Evolutionary conservation across 2,329 filamentous ascomycete genomes (phyloP).

Genomic region (Didymella arachidicola): DNA sequence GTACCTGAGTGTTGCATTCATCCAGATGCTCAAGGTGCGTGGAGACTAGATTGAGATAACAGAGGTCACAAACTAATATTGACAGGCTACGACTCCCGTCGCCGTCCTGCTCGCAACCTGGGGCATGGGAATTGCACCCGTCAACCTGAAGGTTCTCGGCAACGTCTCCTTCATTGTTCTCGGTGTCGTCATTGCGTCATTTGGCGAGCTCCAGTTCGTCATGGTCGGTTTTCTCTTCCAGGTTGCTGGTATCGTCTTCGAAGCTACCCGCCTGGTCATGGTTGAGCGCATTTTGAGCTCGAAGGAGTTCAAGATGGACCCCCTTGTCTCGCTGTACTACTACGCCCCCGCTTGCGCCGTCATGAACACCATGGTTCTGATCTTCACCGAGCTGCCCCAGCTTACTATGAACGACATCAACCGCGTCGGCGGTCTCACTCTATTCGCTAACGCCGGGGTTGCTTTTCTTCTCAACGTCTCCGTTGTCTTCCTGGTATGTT

Average conservation of each 20-base stretch:
- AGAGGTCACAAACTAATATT: conserved; percentile 17
- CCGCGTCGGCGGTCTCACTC: conserved; percentile 74
- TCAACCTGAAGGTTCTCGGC: conserved; percentile 84
- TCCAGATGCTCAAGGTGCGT: conserved; percentile 95
- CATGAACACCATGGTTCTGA: conserved; percentile 78
- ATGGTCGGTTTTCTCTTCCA: conserved; percentile 81
- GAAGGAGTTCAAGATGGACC: conserved; percentile 90
- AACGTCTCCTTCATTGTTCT: conserved; percentile 96
- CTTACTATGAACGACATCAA: conserved; percentile 75
- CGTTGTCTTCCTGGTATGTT: conserved; percentile 81
- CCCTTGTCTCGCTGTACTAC: conserved; percentile 87
- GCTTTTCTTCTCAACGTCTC: conserved; percentile 86
- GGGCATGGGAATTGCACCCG: conserved; percentile 82
- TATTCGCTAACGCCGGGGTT: conserved; percentile 78
- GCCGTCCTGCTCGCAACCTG: conserved; percentile 90
- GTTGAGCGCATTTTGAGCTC: conserved; percentile 83
- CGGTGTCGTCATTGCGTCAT: conserved; percentile 91
- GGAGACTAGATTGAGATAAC: background rate
- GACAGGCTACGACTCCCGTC: conserved; percentile 88
- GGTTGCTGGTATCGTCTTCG: conserved; percentile 78
- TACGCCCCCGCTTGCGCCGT: conserved; percentile 83
- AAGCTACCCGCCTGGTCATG: conserved; percentile 83
- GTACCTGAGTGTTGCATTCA: conserved; percentile 94
- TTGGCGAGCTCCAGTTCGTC: conserved; percentile 95
- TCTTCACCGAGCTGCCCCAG: conserved; percentile 76